Percentiles rank a stretch among this genome's conserved stretches.
Conservation (phyloP, 106 monocot species). For the Dioscorea dumetorum region DNA sequence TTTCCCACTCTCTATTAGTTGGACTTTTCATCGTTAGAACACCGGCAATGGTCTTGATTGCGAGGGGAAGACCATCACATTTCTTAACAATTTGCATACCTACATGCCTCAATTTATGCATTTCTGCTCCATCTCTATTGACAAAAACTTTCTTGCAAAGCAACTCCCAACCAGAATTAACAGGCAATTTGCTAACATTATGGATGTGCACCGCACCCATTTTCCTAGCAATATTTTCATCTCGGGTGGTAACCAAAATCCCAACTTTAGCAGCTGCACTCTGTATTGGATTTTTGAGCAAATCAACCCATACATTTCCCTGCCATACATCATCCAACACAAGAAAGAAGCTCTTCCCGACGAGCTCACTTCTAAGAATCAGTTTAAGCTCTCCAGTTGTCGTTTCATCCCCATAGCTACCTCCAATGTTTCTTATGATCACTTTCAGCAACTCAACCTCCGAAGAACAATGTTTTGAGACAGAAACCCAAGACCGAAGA, state of each 20-base stretch:
- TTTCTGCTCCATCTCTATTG: not conserved
- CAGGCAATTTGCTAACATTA: constrained; percentile 7
- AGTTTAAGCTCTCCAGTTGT: constrained; percentile 8
- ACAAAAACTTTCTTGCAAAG: constrained; percentile 14
- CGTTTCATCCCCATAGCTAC: constrained; percentile 1
- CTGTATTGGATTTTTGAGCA: constrained; percentile 16
- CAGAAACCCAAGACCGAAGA: not conserved
- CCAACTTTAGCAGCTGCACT: not conserved
- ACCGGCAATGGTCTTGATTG: constrained; percentile 31
- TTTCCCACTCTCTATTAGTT: constrained; percentile 10
- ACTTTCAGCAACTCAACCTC: not conserved
- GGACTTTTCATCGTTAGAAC: constrained; percentile 15
- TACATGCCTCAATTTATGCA: constrained; percentile 8
- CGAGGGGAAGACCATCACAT: constrained; percentile 39
- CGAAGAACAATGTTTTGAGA: not conserved
- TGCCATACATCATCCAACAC: constrained; percentile 41
- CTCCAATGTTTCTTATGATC: constrained; percentile 1
- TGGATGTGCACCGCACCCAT: constrained; percentile 13
- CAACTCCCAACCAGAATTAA: constrained; percentile 19
- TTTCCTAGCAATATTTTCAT: constrained; percentile 12
- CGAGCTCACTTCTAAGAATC: not conserved
- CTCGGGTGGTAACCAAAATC: constrained; percentile 26
- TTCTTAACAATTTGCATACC: constrained; percentile 23
- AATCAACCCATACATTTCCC: constrained; percentile 14
- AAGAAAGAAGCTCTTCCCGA: constrained; percentile 19